Percentiles rank a stretch among this genome's conserved stretches.
Evolutionary conservation across 1,284 basidiomycete genomes (phyloP).

Genomic region (Puccinia horiana): DNA sequence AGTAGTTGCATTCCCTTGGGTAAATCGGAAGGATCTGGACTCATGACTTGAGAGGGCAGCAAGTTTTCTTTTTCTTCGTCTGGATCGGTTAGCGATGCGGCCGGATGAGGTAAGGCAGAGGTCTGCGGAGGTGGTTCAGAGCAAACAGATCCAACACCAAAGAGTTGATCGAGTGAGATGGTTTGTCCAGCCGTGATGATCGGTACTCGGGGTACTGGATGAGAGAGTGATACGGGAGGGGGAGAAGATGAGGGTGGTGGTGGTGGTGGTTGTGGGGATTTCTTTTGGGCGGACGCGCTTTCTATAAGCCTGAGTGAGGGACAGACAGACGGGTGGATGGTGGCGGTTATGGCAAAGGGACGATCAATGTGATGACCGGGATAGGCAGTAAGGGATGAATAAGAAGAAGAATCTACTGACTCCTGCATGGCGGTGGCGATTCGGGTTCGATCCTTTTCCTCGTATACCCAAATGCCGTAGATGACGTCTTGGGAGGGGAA

Average conservation of each 20-base stretch:
- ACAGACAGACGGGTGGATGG: no score
- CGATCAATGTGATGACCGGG: background rate
- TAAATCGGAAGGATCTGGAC: conserved; percentile 42
- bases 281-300: background rate
- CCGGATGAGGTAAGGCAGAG: conserved; percentile 31
- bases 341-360: background rate
- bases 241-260: conserved; percentile 8
- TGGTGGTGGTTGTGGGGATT: background rate
- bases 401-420: background rate
- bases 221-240: conserved; percentile 30
- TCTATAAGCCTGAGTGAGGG: conserved; percentile 5
- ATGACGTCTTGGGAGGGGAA: background rate
- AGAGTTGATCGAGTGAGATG: conserved; percentile 44
- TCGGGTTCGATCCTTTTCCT: conserved; percentile 29
- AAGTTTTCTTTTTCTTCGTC: background rate
- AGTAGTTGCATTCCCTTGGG: conserved; percentile 43
- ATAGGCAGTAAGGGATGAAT: background rate
- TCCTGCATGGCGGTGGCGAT: conserved; percentile 28
- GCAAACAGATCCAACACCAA: conserved; percentile 29
- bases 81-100: conserved; percentile 6
- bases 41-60: conserved; percentile 22
- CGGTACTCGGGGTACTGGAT: conserved; percentile 36
- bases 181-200: conserved; percentile 38
- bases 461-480: conserved; percentile 44
- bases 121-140: conserved; percentile 32